A percentile compares a stretch with the other conserved stretches of the same genome.
These are phyloP conservation scores for Ceratocystiopsis brevicomis DNA, from an alignment of 2,329 filamentous ascomycete species.

Conservation along the genomic window DNA sequence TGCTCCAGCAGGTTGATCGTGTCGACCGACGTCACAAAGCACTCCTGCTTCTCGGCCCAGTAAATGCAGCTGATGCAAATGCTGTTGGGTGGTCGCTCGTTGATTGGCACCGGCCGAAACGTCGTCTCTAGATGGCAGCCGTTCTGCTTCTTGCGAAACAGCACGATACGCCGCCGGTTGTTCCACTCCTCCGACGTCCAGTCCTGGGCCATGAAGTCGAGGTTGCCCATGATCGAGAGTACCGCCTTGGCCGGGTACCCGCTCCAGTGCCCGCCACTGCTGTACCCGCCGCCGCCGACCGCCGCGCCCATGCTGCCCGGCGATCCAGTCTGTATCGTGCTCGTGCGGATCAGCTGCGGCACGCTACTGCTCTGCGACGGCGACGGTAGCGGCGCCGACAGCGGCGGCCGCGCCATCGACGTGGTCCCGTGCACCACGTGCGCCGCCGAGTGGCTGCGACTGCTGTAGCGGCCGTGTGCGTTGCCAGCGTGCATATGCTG, in stretches of 20 bases:
- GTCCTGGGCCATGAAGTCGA: conserved; percentile 63
- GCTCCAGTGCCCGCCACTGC: conserved; percentile 62
- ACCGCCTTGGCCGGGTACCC: conserved; percentile 71
- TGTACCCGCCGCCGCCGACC: conserved; percentile 20
- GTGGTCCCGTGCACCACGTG: conserved; percentile 24
- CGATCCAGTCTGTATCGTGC: conserved; percentile 25
- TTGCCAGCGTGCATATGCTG: conserved; percentile 5
- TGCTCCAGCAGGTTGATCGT: conserved; percentile 91
- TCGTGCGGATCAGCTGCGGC: conserved; percentile 36
- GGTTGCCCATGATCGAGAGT: conserved; percentile 68
- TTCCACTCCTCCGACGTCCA: conserved; percentile 73
- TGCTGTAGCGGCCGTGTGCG: conserved; percentile 8
- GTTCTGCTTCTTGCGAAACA: conserved; percentile 67
- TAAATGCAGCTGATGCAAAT: conserved; percentile 96
- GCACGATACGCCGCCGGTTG: conserved; percentile 64
- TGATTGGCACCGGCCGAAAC: conserved; percentile 61
- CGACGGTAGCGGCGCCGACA: conserved; percentile 31
- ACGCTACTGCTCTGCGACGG: conserved; percentile 16
- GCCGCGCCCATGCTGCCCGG: conserved; percentile 8
- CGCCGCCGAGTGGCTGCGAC: conserved; percentile 21
- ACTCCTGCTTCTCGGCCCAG: conserved; percentile 83
- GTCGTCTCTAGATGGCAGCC: conserved; percentile 65
- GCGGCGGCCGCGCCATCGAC: conserved; percentile 24
- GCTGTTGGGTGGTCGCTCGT: conserved; percentile 63
- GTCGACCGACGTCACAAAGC: conserved; percentile 89